Percentiles rank a stretch among this genome's conserved stretches.
These are phyloP conservation scores for Thalassiosira ordinaria DNA, from an alignment of 352 stramenopile genomes.

Conservation along the genomic window DNA sequence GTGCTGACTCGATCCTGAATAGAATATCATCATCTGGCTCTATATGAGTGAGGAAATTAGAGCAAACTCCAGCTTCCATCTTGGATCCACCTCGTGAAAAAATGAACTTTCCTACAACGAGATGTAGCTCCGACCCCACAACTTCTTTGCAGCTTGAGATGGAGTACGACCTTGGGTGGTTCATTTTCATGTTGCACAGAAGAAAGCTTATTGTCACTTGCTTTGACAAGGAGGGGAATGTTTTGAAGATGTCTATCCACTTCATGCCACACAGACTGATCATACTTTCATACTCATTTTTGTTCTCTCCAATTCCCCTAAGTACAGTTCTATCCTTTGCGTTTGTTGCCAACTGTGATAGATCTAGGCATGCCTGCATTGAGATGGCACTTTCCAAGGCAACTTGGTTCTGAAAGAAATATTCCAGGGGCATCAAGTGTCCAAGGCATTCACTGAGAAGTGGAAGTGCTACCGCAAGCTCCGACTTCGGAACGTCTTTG, in stretches of 20 bases:
- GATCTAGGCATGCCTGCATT: conserved; percentile 33
- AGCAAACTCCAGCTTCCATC: conserved; percentile 41
- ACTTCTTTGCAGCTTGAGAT: conserved; percentile 40
- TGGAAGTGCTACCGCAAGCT: conserved; percentile 24
- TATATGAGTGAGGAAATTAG: conserved; percentile 42
- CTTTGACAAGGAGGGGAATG: conserved; percentile 41
- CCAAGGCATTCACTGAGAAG: conserved; percentile 25
- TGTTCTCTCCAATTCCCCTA: conserved; percentile 14
- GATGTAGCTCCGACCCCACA: conserved; percentile 40
- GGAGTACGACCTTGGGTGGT: conserved; percentile 43
- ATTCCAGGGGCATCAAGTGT: conserved; percentile 15
- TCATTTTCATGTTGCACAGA: conserved; percentile 39
- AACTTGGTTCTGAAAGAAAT: conserved; percentile 42
- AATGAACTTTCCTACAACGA: conserved; percentile 41
- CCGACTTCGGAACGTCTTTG: conserved; percentile 35
- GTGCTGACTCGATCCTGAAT: conserved; percentile 35
- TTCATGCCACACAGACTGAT: conserved; percentile 32
- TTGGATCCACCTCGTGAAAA: conserved; percentile 37
- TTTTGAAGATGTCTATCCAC: conserved; percentile 41
- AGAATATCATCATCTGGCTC: conserved; percentile 35
- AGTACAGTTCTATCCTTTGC: conserved; percentile 30
- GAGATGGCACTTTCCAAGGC: conserved; percentile 31
- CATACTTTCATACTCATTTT: conserved; percentile 37
- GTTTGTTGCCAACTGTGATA: conserved; percentile 28
- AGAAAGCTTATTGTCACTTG: conserved; percentile 37